Conservation (phyloP, 768 basidiomycete species). For the Agaricus subrufescens region DNA sequence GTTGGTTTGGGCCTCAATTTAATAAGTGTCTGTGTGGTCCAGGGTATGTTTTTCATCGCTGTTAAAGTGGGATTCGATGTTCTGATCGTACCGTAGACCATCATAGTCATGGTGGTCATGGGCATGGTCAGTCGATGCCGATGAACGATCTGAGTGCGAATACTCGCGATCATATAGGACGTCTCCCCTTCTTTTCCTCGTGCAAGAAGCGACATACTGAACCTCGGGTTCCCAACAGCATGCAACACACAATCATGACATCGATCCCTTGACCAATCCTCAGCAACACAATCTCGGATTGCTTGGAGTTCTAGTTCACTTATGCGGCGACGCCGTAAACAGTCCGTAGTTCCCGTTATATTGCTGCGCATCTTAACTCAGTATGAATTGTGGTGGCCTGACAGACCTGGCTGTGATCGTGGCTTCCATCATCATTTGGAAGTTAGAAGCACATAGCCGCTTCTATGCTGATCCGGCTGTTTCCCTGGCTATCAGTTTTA, state of each 20-base stretch:
- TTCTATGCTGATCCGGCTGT: conserved; percentile 54
- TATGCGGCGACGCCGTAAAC: conserved; percentile 50
- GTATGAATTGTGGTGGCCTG: neutral
- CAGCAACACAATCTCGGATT: conserved; percentile 41
- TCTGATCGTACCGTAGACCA: conserved; percentile 25
- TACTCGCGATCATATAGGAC: conserved; percentile 26
- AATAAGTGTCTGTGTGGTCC: conserved; percentile 43
- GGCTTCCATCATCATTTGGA: conserved; percentile 46
- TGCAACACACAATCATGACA: conserved; percentile 44
- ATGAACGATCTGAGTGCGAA: conserved; percentile 10
- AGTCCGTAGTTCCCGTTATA: conserved; percentile 27
- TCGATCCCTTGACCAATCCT: conserved; percentile 28
- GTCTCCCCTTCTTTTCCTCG: conserved; percentile 3
- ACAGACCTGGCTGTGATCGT: conserved; percentile 53
- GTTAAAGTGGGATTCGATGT: neutral
- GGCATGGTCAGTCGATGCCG: conserved; percentile 22
- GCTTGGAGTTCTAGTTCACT: conserved; percentile 44
- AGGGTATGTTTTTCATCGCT: conserved; percentile 26
- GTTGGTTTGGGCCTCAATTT: conserved; percentile 45
- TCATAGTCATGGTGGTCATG: conserved; percentile 37
- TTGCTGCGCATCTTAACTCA: neutral
- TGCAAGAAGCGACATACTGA: neutral
- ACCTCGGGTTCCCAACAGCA: conserved; percentile 26
- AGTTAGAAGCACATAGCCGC: conserved; percentile 29
- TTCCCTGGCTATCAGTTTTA: conserved; percentile 43